Evolutionary conservation across 306 rosid species (phyloP).

Genomic region (Cicer chorassanicum): DNA sequence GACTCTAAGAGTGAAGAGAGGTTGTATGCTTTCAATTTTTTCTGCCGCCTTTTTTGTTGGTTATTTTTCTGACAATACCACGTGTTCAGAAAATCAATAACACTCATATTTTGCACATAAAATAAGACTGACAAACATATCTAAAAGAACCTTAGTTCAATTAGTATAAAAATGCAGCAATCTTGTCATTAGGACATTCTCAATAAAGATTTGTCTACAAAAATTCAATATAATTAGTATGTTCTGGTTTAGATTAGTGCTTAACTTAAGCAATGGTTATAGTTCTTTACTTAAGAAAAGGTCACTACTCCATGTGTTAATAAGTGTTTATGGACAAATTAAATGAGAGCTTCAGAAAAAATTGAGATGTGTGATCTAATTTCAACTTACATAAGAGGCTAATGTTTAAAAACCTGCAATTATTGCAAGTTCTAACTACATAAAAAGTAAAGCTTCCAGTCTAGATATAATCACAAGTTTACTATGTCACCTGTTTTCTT

Average conservation of each 20-base stretch:
- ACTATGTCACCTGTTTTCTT: neutral
- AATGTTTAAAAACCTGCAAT: neutral
- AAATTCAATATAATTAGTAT: slow-evolving; percentile 4
- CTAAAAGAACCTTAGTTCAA: neutral
- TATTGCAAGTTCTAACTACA: neutral
- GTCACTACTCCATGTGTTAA: neutral
- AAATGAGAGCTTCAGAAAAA: neutral
- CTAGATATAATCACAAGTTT: neutral
- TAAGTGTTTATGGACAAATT: neutral
- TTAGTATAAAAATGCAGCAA: slow-evolving; percentile 15
- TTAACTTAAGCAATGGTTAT: neutral
- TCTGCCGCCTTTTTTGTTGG: slow-evolving; percentile 63
- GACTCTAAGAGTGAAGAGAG: slow-evolving; percentile 65
- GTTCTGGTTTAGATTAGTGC: neutral
- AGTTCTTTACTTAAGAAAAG: neutral
- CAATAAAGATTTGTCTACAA: neutral
- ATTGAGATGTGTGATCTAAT: neutral
- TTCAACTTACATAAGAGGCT: neutral
- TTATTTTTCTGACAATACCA: slow-evolving; percentile 48
- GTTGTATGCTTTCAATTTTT: slow-evolving; percentile 68
- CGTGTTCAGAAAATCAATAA: slow-evolving; percentile 12
- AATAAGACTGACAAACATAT: neutral
- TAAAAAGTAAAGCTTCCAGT: neutral
- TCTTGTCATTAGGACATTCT: slow-evolving; percentile 11
- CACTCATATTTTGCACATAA: too few relatives aligned